A percentile compares a stretch with the other conserved stretches of the same genome.
phyloP scores from a whole-genome alignment of 768 basidiomycete species.

The Leccinum obscurum region DNA sequence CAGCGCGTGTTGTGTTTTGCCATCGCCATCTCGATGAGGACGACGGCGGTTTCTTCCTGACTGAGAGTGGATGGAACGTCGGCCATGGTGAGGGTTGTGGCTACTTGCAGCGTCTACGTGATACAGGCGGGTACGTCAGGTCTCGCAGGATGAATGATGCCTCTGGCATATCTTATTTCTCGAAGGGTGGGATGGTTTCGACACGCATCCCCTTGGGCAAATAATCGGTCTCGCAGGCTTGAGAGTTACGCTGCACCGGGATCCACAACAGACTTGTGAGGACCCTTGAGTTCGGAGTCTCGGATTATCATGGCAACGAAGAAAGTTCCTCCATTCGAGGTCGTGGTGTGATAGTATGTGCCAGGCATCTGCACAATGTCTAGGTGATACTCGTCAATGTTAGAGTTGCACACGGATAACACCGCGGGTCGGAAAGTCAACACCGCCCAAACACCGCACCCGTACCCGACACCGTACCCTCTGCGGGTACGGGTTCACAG shows the following conservation, averaged over 20 bases:
- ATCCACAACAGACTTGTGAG: neutral
- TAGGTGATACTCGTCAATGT: no score
- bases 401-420: no score
- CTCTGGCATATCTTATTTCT: neutral
- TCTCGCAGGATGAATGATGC: neutral
- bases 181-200: neutral
- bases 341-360: neutral
- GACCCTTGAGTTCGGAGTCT: neutral
- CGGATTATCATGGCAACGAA: neutral
- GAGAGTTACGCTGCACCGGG: neutral
- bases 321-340: neutral
- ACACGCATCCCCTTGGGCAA: neutral
- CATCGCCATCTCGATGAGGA: constrained; percentile 56
- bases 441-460: no score
- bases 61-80: constrained; percentile 48
- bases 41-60: constrained; percentile 56
- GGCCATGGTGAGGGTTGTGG: constrained; percentile 14
- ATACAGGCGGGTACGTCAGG: constrained; percentile 3
- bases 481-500: no score
- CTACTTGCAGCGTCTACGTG: neutral
- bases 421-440: no score
- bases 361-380: neutral
- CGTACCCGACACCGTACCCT: no score
- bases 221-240: constrained; percentile 4
- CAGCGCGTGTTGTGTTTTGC: constrained; percentile 64